phyloP scores from a whole-genome alignment of 768 basidiomycete genomes.

The Paxillus ammoniavirescens region DNA sequence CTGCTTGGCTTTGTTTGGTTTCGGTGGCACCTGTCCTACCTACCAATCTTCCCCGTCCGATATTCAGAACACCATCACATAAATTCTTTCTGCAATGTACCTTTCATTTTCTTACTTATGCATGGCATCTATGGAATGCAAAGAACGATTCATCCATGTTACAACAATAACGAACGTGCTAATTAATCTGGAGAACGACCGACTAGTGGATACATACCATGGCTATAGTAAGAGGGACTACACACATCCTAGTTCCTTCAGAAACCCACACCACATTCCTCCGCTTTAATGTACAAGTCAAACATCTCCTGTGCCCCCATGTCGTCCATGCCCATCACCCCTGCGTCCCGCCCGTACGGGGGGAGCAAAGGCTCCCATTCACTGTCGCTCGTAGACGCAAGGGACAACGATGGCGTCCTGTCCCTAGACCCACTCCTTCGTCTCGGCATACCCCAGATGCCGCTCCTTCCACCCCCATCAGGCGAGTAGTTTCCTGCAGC shows the following conservation, averaged over 20 bases:
- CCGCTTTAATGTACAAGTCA: conserved; percentile 39
- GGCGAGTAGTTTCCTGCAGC: background rate
- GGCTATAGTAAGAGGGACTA: too few species aligned
- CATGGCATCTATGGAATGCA: too few species aligned
- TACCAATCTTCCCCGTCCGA: conserved; percentile 6
- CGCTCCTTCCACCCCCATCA: background rate
- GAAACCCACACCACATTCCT: conserved; percentile 25
- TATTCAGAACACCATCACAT: background rate
- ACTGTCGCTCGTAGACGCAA: background rate
- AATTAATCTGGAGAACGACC: background rate
- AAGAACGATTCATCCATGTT: background rate
- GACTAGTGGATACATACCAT: conserved; percentile 2
- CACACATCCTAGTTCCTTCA: background rate
- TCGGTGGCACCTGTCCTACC: conserved; percentile 25
- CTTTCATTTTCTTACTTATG: too few species aligned
- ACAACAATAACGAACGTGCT: conserved; percentile 2
- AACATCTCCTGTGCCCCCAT: conserved; percentile 35
- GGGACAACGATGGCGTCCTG: conserved; percentile 1
- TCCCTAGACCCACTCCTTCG: background rate
- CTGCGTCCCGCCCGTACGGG: background rate
- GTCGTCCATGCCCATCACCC: conserved; percentile 6
- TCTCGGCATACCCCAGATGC: background rate
- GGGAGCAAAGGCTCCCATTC: background rate
- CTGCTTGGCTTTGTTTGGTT: conserved; percentile 34
- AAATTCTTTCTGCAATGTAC: too few species aligned